Base-by-base conservation (phyloP, 148 eudicot species). In the Amaranthus cruentus region DNA sequence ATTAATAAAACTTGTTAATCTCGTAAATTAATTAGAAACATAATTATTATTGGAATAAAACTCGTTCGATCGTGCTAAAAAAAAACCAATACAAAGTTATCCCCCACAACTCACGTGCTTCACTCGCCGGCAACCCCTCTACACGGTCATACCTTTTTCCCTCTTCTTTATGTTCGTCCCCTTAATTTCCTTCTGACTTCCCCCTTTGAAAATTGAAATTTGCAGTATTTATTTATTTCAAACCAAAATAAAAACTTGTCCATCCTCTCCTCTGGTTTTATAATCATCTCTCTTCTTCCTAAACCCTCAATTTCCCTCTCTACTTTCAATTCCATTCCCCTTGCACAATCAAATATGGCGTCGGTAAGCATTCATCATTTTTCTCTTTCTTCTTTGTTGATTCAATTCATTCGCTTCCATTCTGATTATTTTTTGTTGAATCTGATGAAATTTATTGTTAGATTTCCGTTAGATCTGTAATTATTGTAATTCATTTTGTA, bases 121-220 rank as follows among this genome's bases (percentile, higher is more conserved):
- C 70, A 1, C 63, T 77, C 80, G 75, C 75, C 70, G 80, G 80
- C 65, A 70, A 70, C 69, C 28, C 60, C 73, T 54, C 61, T 69
- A 69, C 54, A 63, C 59, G 61, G 68, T 52, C 12, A 9, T 69
- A 55, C 53, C 21, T 42, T 62, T 18, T 52, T 11, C 66, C 52
- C 50, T 49, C 12, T 54, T 28, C 1, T 14, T 18, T 73, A 49
- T 64, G 62, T 38, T 55, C 44, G 9, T 55, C 61, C 50, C 51
- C 44, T 15, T 42, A 50, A 38, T 64, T 18, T n/a, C 44, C 15
- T 14, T 48, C 46, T 12, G 9, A 47, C 47, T 28, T 1, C 38
- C 38, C 38, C 38, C 38, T 28, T 28, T 28, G 38, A 28, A 28
- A 28, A 28, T 28, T 28, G 38, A 28, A 28, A 28, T 28, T 28